These are phyloP conservation scores for Lodderomyces elongisporus DNA, from an alignment of 1,139 yeast genomes.

Conservation along the genomic window DNA sequence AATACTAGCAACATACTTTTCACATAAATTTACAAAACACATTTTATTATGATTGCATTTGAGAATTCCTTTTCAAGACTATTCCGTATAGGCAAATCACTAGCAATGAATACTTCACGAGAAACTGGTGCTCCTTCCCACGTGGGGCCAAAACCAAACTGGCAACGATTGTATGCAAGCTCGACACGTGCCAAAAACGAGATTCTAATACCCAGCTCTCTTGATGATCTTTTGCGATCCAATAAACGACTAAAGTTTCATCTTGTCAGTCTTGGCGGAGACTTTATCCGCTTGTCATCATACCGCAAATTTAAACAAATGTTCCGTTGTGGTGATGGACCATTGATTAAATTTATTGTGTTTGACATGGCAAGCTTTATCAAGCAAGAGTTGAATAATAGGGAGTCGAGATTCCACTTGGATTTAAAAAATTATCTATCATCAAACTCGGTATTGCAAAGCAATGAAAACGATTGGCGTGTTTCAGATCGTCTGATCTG, in stretches of 20 bases:
- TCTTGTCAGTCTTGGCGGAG: slow-evolving; percentile 32
- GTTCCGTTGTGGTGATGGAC: slow-evolving; percentile 31
- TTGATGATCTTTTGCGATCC: slow-evolving; percentile 12
- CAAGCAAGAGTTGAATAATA: slow-evolving; percentile 23
- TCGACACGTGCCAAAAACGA: slow-evolving; percentile 7
- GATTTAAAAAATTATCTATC: slow-evolving; percentile 23
- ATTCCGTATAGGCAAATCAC: too few species aligned
- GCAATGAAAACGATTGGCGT: slow-evolving; percentile 9
- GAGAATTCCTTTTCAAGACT: too few species aligned
- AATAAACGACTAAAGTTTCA: slow-evolving; percentile 20
- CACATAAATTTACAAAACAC: too few species aligned
- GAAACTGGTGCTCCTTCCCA: too few species aligned
- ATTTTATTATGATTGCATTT: too few species aligned
- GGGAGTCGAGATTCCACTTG: slow-evolving; percentile 15
- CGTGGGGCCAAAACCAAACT: too few species aligned
- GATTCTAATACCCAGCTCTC: slow-evolving; percentile 12
- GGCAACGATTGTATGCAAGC: too few species aligned
- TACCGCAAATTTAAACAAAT: slow-evolving; percentile 32
- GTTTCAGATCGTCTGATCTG: slow-evolving; percentile 14
- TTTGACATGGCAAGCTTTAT: slow-evolving; percentile 35
- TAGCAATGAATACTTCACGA: too few species aligned
- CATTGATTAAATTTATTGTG: slow-evolving; percentile 31
- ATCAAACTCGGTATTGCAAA: slow-evolving; percentile 11
- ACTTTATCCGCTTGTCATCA: slow-evolving; percentile 30
- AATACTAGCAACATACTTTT: too few species aligned